Base-by-base conservation (phyloP, 192 early-diverging fungal species). In the Coemansia sp. region DNA sequence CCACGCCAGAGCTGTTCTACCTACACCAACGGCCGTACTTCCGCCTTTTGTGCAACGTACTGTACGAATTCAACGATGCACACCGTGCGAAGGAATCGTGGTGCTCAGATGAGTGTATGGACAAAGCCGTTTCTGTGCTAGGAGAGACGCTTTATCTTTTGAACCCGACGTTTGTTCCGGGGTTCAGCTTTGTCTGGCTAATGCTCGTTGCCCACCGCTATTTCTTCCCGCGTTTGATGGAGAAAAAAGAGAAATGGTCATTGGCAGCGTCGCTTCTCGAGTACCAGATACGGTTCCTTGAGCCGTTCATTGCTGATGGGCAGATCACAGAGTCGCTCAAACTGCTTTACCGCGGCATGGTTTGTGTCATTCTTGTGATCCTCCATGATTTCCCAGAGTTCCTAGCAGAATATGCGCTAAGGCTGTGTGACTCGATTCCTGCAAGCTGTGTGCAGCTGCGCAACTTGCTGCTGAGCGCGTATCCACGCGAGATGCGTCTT, bases 371-470 rank as follows among this genome's bases (percentile, higher is more conserved):
- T 29, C 81, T 99, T 28, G 90, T 99, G 9, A 74, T 99, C 10
- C 75, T 97, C 61, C 95, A 97, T 72, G 97, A 99, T 72, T 97
- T 94, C 72, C 97, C 97, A 16, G 97, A 99, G 79, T 99, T 97
- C 77, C 82, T 99, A 59, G 90, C 93, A 65, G 91, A 90, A 64
- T 93, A 96, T 64, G 92, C 95, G 69, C 92, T 94, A 59, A 89
- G 87, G 46, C 89, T 99, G 68, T 92, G 94, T 67, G 91, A 97
- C 78, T 89, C 93, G 18, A 94, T 99, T 45, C 97, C 97, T 2
- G 76, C 86, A 20, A 84, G 82, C 15, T 99, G 97, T 72, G 91
- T 97, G 56, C 97, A 99, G 74, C 83, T 99, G 26, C 88, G 95
- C 31, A 99, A 99, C 70, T 79, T 99, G 67, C 92, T 99, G 58